Base-by-base conservation (phyloP, 108 stramenopile species). In the Pseudonitzschia multistriata region DNA sequence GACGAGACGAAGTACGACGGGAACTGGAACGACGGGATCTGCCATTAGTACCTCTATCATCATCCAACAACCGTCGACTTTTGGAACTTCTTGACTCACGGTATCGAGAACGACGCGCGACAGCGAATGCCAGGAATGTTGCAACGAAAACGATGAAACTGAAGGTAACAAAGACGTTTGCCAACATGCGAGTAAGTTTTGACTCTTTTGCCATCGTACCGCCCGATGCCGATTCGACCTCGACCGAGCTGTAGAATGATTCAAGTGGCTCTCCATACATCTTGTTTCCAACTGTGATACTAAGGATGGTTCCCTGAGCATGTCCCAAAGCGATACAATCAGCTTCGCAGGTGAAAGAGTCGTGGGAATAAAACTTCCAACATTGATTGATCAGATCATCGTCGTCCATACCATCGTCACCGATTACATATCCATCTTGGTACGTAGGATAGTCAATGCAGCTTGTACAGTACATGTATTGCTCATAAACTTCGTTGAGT, bases 301-400 rank as follows among this genome's bases (percentile, higher is more conserved):
- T 61, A 13, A 85, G 63, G 22, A 90, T 86, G 49, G 85, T 84
- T 47, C 88, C 86, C 77, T 93, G 92, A n/a, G 80, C 67, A 67
- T 88, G 66, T 21, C 78, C 92, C 75, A 81, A 66, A 24, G 92
- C 78, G 49, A 93, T 77, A 49, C 92, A 90, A 49, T 90, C 88
- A 35, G 64, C 66, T 54, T 83, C 87, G 69, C 89, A 90, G 55
- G 79, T 79, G 80, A 62, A 93, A 53, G 87, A 87, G 36, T 89
- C 80, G 63, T 93, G 92, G 14, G 88, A 89, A 52, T 88, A 87
- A 60, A 93, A 93, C 81, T 93, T 93, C 92, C 92, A 93, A 73
- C 92, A 93, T 63, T 93, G 92, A 68, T 93, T 93, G 79, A 93
- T 93, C n/a, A 93, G 52, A 73, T 93, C 92, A 54, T 90, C 92